Conservation (phyloP, 495 filamentous ascomycete genomes). For the Podospora sp. region DNA sequence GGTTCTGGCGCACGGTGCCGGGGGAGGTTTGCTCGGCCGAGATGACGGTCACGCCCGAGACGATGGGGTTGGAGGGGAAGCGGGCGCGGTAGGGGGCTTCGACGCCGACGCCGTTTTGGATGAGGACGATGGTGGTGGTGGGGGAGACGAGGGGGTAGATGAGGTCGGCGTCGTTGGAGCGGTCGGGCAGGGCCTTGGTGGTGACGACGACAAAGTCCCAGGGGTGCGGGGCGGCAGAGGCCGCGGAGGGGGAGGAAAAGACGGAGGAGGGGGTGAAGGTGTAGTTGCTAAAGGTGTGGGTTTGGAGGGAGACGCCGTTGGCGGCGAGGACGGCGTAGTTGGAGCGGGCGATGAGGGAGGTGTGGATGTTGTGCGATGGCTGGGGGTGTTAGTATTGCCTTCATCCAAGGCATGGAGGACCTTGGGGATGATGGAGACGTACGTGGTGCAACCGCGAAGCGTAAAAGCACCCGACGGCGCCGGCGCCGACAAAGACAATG, state of each 20-base stretch:
- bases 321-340: conserved; percentile 55
- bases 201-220: conserved; percentile 65
- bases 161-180: conserved; percentile 46
- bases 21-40: conserved; percentile 53
- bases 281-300: conserved; percentile 58
- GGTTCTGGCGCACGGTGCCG: conserved; percentile 58
- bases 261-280: conserved; percentile 52
- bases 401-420: background rate
- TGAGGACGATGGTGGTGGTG: conserved; percentile 58
- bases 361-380: conserved; percentile 44
- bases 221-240: conserved; percentile 26
- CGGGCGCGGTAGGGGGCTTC: conserved; percentile 62
- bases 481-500: conserved; percentile 59
- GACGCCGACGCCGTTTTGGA: conserved; percentile 73
- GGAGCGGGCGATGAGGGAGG: conserved; percentile 57
- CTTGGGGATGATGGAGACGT: conserved; percentile 20
- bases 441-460: conserved; percentile 58
- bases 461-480: conserved; percentile 63
- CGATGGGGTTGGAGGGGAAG: conserved; percentile 57
- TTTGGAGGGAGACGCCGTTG: conserved; percentile 51
- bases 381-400: conserved; percentile 20
- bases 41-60: conserved; percentile 63
- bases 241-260: conserved; percentile 47
- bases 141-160: conserved; percentile 57
- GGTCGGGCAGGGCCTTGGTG: conserved; percentile 61